phyloP scores from a whole-genome alignment of 306 rosid species.

The Luffa aegyptiaca region DNA sequence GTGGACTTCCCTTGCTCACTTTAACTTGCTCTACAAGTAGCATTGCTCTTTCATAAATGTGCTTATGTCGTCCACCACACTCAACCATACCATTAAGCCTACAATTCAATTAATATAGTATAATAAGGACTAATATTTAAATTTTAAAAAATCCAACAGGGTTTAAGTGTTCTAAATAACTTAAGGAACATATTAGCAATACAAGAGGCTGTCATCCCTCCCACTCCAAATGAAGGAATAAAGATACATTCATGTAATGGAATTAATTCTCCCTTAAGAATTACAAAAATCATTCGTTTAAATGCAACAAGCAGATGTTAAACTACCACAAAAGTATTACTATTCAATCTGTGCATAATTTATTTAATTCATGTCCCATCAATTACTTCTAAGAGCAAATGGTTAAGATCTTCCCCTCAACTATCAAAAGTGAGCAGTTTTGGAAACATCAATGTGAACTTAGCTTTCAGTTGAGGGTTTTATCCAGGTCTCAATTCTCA shows the following conservation, averaged over 20 bases:
- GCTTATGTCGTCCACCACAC: conserved; percentile 76
- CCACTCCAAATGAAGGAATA: neutral
- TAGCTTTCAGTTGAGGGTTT: neutral
- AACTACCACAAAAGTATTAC: neutral
- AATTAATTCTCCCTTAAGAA: neutral
- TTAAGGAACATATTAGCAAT: neutral
- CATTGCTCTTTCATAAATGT: conserved; percentile 73
- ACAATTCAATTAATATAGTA: conserved; percentile 17
- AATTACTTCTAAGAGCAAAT: neutral
- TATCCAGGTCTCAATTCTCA: neutral
- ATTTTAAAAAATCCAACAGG: neutral
- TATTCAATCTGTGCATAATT: neutral
- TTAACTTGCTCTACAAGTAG: conserved; percentile 89
- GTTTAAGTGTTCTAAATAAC: neutral
- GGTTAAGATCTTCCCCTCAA: neutral
- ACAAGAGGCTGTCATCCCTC: neutral
- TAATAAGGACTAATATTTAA: neutral
- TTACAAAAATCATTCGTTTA: neutral
- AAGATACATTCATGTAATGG: neutral
- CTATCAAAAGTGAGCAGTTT: neutral
- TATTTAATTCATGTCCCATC: neutral
- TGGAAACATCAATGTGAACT: neutral
- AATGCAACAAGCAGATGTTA: neutral
- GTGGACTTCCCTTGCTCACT: conserved; percentile 91
- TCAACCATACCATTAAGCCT: conserved; percentile 89